Conservation (phyloP, 179 eudicot species). For the Silene coronaria region DNA sequence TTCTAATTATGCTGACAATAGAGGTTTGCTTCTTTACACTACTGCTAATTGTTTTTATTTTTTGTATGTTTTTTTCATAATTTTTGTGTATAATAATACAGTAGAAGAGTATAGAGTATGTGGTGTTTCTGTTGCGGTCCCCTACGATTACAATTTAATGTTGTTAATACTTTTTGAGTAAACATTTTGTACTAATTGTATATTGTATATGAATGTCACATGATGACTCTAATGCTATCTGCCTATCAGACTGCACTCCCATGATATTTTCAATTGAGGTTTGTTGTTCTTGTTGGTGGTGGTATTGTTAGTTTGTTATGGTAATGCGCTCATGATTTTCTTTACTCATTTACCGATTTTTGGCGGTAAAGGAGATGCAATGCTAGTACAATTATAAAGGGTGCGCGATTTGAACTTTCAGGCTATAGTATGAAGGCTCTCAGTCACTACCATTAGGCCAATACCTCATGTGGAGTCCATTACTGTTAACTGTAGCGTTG, state of each 20-base stretch:
- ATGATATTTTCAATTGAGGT: constrained; percentile 1
- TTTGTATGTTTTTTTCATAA: background rate
- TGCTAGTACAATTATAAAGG: background rate
- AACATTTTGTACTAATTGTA: background rate
- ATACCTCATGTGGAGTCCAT: background rate
- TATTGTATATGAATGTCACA: constrained; percentile 19
- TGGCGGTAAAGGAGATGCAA: background rate
- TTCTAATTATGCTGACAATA: constrained; percentile 80
- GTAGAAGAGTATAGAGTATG: background rate
- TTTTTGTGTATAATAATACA: background rate
- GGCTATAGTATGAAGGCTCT: too few relatives aligned
- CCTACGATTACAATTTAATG: too few relatives aligned
- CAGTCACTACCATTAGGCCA: background rate
- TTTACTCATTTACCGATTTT: background rate
- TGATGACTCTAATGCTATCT: constrained; percentile 4
- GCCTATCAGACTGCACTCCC: background rate
- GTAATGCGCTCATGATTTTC: background rate
- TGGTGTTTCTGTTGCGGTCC: background rate
- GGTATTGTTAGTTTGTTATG: too few relatives aligned
- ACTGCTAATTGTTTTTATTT: background rate
- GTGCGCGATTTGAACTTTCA: too few relatives aligned
- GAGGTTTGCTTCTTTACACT: constrained; percentile 43
- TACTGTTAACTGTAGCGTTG: background rate
- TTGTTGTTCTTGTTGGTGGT: constrained; percentile 1
- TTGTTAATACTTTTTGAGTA: background rate